Evolutionary conservation across 2,329 filamentous ascomycete species (phyloP), one percentile per base, ranked within the genome.

Genomic region (Colletotrichum eremochloae): DNA sequence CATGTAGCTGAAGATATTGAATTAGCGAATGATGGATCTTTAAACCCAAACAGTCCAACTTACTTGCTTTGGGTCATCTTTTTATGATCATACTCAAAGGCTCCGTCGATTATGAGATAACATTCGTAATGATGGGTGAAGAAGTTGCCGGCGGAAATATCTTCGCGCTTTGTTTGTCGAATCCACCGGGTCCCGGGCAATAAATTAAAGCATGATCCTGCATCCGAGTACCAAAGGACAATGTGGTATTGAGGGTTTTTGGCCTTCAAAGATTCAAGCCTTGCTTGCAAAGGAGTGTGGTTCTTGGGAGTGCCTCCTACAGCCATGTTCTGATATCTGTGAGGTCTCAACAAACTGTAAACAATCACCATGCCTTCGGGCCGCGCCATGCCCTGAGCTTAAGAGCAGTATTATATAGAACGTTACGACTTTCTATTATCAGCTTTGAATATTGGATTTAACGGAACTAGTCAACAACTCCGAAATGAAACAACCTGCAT

Each of bases 181-280:
- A 55, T 9, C 61, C 61, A 63, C 31, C 61, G 61, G n/a, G 61
- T 33, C 36, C 63, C 63, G 1, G 53, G 63, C 42, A 67, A 9
- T 33, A 58, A 15, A 12, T 52, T 52, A 42, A 40, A 29, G 33
- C 53, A 56, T 14, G 31, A 38, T 38, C 53, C 63, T 18, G 42
- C 63, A 42, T 48, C 40, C 8, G 53, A 44, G 33, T 36, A 24
- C 55, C 63, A 67, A 9, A 67, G 8, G 2, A 67, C 42, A 12
- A 60, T 31, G 8, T 67, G 63, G 33, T 50, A 58, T 6, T 60
- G 33, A 11, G 55, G 55, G 18, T 50, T 12, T 14, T 42, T 31
- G 2, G 18, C 44, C 60, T 63, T 12, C 20, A 63, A 5, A 11
- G 20, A n/a, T 33, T 38, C 20, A 1, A 63, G 44, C 20, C 18